A percentile compares a stretch with the other conserved stretches of the same genome.
Evolutionary conservation across 148 eudicot species (phyloP).

Genomic region (Persicaria maculosa): DNA sequence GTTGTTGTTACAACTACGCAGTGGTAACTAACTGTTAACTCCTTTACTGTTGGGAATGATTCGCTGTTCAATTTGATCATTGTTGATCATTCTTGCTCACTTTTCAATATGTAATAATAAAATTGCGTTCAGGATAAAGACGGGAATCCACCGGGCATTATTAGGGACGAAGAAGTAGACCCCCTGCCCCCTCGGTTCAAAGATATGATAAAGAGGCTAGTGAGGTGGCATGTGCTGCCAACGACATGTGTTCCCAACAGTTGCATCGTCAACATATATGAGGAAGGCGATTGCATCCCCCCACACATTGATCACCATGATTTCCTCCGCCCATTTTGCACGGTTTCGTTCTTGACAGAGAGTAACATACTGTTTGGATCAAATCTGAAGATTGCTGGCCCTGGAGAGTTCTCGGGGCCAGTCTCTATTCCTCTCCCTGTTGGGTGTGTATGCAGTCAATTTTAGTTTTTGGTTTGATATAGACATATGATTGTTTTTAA

Average conservation of each 20-base stretch:
- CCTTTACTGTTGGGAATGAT: too few species aligned
- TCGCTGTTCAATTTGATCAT: not conserved
- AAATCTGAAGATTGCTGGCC: slow-evolving; percentile 54
- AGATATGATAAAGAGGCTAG: slow-evolving; percentile 73
- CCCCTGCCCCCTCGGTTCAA: slow-evolving; percentile 71
- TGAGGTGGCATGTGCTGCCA: slow-evolving; percentile 86
- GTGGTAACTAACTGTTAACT: slow-evolving; percentile 21
- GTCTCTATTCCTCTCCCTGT: slow-evolving; percentile 66
- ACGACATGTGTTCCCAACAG: slow-evolving; percentile 89
- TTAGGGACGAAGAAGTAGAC: slow-evolving; percentile 57
- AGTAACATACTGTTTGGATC: slow-evolving; percentile 78
- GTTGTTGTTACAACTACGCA: slow-evolving; percentile 77
- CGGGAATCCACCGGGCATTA: slow-evolving; percentile 87
- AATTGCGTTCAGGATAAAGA: slow-evolving; percentile 51
- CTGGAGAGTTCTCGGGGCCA: slow-evolving; percentile 74
- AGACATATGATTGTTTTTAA: too few species aligned
- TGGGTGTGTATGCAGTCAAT: slow-evolving; percentile 44
- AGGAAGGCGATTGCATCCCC: slow-evolving; percentile 93
- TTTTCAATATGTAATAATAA: not conserved
- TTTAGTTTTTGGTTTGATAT: not conserved
- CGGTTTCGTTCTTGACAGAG: slow-evolving; percentile 89
- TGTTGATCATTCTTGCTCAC: not conserved
- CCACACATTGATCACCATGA: slow-evolving; percentile 97
- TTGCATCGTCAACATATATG: slow-evolving; percentile 90
- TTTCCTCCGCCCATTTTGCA: slow-evolving; percentile 87